phyloP scores from a whole-genome alignment of 2,329 filamentous ascomycete genomes.

The Colletotrichum graminicola region DNA sequence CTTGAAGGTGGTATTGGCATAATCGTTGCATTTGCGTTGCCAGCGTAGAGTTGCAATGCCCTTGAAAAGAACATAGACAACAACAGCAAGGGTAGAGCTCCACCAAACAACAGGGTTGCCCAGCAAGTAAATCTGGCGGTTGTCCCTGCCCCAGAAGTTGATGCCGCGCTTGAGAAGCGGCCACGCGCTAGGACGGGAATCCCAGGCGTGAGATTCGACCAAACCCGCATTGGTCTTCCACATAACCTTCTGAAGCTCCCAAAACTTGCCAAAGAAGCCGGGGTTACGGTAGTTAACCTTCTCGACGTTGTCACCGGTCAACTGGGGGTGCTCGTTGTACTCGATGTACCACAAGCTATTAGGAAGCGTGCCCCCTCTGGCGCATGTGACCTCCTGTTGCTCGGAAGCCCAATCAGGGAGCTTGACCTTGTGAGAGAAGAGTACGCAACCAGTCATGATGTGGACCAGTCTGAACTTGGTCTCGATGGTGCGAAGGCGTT shows the following conservation, averaged over 20 bases:
- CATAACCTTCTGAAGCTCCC: conserved; percentile 97
- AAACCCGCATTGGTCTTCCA: conserved; percentile 98
- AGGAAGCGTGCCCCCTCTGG: conserved; percentile 87
- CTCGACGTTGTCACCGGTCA: conserved; percentile 77
- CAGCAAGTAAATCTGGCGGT: conserved; percentile 95
- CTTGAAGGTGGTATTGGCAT: conserved; percentile 85
- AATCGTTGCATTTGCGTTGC: conserved; percentile 94
- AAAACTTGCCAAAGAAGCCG: conserved; percentile 97
- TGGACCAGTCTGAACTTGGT: conserved; percentile 97
- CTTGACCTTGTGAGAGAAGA: conserved; percentile 99
- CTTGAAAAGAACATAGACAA: conserved; percentile 86
- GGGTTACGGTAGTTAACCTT: conserved; percentile 97
- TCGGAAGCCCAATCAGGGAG: conserved; percentile 98
- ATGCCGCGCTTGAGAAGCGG: conserved; percentile 92
- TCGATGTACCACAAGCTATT: conserved; percentile 99
- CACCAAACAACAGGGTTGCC: conserved; percentile 98
- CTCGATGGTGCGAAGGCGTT: conserved; percentile 90
- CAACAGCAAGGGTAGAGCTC: conserved; percentile 83
- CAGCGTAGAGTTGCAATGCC: conserved; percentile 88
- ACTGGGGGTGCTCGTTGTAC: conserved; percentile 84
- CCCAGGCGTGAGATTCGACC: conserved; percentile 97
- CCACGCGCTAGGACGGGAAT: conserved; percentile 94
- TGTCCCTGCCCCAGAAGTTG: conserved; percentile 97
- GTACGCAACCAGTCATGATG: conserved; percentile 93
- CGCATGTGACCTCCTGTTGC: conserved; percentile 99